These are phyloP conservation scores for Gymnopilus junonius DNA, from an alignment of 768 basidiomycete species.

Conservation along the genomic window DNA sequence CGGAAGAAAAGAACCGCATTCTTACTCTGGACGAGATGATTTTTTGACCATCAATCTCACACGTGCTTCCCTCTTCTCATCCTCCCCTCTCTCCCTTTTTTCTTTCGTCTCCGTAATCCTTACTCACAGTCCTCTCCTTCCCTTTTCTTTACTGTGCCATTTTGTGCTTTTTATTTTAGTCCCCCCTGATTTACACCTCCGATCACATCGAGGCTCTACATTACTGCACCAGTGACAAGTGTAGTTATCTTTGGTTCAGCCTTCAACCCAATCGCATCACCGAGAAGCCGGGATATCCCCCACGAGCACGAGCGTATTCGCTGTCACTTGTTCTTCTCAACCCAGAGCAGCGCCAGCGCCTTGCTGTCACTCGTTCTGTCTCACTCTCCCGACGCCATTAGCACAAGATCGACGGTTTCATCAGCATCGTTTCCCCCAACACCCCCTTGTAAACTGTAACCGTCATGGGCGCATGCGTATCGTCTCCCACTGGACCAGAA, in stretches of 20 bases:
- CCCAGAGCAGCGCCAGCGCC: background rate
- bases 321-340: background rate
- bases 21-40: background rate
- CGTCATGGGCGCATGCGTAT: conserved; percentile 82
- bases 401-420: background rate
- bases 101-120: background rate
- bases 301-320: background rate
- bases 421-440: background rate
- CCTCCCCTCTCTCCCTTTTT: background rate
- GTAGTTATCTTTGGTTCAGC: background rate
- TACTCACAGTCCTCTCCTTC: background rate
- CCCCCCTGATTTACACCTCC: background rate
- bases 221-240: background rate
- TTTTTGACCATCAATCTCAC: background rate
- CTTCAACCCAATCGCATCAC: background rate
- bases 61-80: conserved; percentile 2
- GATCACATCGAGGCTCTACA: background rate
- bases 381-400: background rate
- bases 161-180: background rate
- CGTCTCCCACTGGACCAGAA: conserved; percentile 55
- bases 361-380: background rate
- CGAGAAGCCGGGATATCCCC: background rate
- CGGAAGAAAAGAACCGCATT: background rate
- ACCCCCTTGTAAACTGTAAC: conserved; percentile 1
- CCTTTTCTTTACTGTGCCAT: background rate